phyloP scores from a whole-genome alignment of 371 early-diverging fungal genomes.

The Mortierella sp. region DNA sequence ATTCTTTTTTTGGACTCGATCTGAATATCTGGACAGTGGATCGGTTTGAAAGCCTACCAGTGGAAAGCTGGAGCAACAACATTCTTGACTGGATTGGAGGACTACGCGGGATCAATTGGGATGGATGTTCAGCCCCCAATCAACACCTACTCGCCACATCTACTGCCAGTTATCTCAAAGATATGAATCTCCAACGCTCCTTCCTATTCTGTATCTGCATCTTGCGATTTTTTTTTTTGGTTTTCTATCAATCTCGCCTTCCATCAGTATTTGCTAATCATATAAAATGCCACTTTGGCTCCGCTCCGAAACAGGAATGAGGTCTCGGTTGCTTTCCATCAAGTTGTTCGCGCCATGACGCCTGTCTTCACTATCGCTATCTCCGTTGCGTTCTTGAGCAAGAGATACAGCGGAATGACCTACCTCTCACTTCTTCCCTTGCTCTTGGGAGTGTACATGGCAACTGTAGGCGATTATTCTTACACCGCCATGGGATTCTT shows the following conservation, averaged over 20 bases:
- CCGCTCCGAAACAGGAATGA: slow-evolving; percentile 47
- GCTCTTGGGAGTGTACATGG: slow-evolving; percentile 86
- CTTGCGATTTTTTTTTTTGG: not conserved
- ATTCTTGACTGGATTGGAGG: not conserved
- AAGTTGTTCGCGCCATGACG: slow-evolving; percentile 89
- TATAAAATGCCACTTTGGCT: not conserved
- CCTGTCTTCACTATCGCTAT: slow-evolving; percentile 87
- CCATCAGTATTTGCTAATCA: not conserved
- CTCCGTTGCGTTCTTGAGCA: slow-evolving; percentile 68
- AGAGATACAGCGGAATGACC: slow-evolving; percentile 68
- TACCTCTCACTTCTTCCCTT: slow-evolving; percentile 76
- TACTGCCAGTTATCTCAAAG: not conserved
- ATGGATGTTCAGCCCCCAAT: not conserved
- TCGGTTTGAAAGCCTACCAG: not conserved
- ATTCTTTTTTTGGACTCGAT: not conserved
- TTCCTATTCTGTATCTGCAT: not conserved
- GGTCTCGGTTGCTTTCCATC: slow-evolving; percentile 80
- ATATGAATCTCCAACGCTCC: not conserved
- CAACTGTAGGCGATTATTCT: slow-evolving; percentile 86
- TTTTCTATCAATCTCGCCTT: not conserved
- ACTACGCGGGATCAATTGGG: not conserved
- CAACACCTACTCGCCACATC: not conserved
- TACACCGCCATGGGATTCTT: slow-evolving; percentile 80
- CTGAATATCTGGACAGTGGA: no score
- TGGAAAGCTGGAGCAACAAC: not conserved